Conservation (phyloP, 495 filamentous ascomycete species). For the Parathielavia appendiculata region DNA sequence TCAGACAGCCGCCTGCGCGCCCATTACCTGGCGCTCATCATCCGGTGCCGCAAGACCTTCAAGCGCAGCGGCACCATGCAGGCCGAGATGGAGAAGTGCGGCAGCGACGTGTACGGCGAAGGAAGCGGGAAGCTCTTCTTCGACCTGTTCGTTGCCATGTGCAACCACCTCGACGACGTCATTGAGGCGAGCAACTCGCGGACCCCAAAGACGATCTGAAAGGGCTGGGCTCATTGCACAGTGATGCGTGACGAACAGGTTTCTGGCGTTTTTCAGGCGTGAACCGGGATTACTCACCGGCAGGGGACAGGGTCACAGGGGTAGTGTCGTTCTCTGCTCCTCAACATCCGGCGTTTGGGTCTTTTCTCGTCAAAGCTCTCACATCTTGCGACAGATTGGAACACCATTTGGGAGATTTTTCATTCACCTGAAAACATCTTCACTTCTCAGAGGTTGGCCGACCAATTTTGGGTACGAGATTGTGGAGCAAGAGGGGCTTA, state of each 20-base stretch:
- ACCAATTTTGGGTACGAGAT: slow-evolving; percentile 40
- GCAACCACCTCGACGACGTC: slow-evolving; percentile 92
- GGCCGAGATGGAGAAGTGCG: slow-evolving; percentile 82
- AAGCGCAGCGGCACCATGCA: slow-evolving; percentile 96
- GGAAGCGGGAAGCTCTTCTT: slow-evolving; percentile 88
- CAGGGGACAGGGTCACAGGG: slow-evolving; percentile 16
- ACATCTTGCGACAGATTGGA: slow-evolving; percentile 44
- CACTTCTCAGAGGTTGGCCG: slow-evolving; percentile 49
- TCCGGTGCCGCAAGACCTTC: slow-evolving; percentile 87
- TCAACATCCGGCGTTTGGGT: slow-evolving; percentile 34
- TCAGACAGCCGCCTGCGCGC: slow-evolving; percentile 83
- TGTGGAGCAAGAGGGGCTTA: slow-evolving; percentile 35
- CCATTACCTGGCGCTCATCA: slow-evolving; percentile 91
- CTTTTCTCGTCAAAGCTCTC: slow-evolving; percentile 35
- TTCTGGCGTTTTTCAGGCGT: slow-evolving; percentile 23
- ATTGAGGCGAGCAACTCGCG: slow-evolving; percentile 55
- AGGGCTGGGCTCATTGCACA: slow-evolving; percentile 21
- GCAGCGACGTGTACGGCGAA: slow-evolving; percentile 36
- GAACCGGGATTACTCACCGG: slow-evolving; percentile 13
- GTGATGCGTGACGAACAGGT: slow-evolving; percentile 17
- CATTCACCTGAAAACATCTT: slow-evolving; percentile 32
- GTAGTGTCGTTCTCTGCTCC: slow-evolving; percentile 3
- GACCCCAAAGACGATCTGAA: slow-evolving; percentile 49
- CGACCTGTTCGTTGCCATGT: slow-evolving; percentile 95
- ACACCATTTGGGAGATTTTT: slow-evolving; percentile 45